Percentiles rank a stretch among this genome's conserved stretches.
phyloP scores from a whole-genome alignment of 2,329 filamentous ascomycete genomes.

The Diaporthe vaccinii region DNA sequence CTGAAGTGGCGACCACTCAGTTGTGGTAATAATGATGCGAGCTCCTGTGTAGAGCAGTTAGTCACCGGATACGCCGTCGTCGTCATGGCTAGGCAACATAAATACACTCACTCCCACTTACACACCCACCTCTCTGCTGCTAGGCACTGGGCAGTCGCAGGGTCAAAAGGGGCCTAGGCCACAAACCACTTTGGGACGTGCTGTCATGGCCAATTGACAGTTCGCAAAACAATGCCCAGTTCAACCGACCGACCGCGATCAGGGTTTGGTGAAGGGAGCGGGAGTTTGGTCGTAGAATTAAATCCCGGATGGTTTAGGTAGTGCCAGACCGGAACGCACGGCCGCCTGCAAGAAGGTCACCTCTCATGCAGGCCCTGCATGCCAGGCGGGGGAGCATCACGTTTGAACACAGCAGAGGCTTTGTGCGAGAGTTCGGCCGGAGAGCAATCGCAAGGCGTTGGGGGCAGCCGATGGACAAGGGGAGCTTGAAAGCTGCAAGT shows the following conservation, averaged over 20 bases:
- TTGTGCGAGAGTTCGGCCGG: slow-evolving; percentile 34
- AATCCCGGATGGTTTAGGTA: slow-evolving; percentile 18
- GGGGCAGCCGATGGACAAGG: slow-evolving; percentile 7
- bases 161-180: slow-evolving; percentile 9
- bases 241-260: slow-evolving; percentile 14
- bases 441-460: not conserved
- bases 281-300: slow-evolving; percentile 30
- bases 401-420: slow-evolving; percentile 1
- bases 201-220: slow-evolving; percentile 7
- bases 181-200: slow-evolving; percentile 1
- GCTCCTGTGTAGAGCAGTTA: not conserved
- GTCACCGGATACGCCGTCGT: slow-evolving; percentile 13
- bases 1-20: not conserved
- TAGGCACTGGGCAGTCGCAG: slow-evolving; percentile 19
- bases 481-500: not conserved
- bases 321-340: slow-evolving; percentile 30
- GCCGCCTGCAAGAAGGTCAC: slow-evolving; percentile 19
- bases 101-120: not conserved
- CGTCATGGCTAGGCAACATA: slow-evolving; percentile 17
- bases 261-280: slow-evolving; percentile 3
- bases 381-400: slow-evolving; percentile 2
- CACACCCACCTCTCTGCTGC: not conserved
- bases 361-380: slow-evolving; percentile 10
- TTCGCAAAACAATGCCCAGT: slow-evolving; percentile 32
- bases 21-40: not conserved